Percentiles rank a stretch among this genome's conserved stretches.
phyloP scores from a whole-genome alignment of 1,139 yeast species.

The Hyphopichia pseudoburtonii region DNA sequence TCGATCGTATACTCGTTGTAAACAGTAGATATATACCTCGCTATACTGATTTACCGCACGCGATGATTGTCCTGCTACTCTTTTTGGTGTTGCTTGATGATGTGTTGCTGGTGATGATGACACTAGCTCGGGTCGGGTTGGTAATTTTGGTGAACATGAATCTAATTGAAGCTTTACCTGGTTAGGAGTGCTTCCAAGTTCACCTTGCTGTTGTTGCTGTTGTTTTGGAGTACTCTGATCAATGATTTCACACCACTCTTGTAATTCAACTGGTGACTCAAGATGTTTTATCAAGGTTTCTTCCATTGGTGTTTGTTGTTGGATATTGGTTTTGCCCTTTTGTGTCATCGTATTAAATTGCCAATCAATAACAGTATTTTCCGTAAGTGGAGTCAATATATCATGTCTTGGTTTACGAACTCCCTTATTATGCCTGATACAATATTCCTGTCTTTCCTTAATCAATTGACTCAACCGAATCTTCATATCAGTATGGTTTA shows the following conservation, averaged over 20 bases:
- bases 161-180: too few relatives aligned
- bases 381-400: slow-evolving; percentile 2
- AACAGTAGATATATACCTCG: slow-evolving; percentile 29
- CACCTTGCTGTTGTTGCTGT: slow-evolving; percentile 1
- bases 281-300: background rate
- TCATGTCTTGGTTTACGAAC: slow-evolving; percentile 9
- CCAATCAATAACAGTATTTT: slow-evolving; percentile 16
- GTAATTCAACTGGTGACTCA: background rate
- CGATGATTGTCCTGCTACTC: too few relatives aligned
- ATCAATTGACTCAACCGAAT: slow-evolving; percentile 18
- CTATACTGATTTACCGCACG: background rate
- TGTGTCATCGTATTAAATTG: slow-evolving; percentile 15
- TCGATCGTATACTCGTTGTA: slow-evolving; percentile 46
- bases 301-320: background rate
- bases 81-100: too few relatives aligned
- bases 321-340: background rate
- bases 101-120: too few relatives aligned
- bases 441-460: slow-evolving; percentile 25
- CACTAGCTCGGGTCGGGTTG: too few relatives aligned
- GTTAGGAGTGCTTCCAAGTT: too few relatives aligned
- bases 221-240: slow-evolving; percentile 1
- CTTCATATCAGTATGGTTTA: background rate
- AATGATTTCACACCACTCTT: background rate
- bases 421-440: slow-evolving; percentile 13
- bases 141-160: background rate